Evolutionary conservation across 1,284 basidiomycete genomes (phyloP).

Genomic region (Ganoderma sinense): DNA sequence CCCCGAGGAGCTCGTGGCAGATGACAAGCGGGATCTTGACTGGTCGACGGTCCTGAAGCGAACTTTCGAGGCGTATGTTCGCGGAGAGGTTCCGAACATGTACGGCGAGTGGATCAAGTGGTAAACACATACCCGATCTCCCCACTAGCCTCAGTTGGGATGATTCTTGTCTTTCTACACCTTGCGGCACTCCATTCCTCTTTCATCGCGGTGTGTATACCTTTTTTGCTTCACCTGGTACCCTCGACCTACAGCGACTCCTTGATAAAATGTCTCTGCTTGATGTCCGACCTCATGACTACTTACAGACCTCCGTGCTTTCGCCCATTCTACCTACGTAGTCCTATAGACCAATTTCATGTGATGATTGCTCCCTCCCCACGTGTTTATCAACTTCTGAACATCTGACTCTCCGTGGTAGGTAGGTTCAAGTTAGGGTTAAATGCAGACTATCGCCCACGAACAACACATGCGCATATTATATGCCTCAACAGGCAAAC

Average conservation of each 20-base stretch:
- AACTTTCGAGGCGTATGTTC: constrained; percentile 89
- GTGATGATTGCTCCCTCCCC: constrained; percentile 17
- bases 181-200: constrained; percentile 12
- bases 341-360: constrained; percentile 24
- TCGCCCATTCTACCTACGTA: constrained; percentile 22
- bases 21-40: constrained; percentile 79
- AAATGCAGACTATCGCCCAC: neutral
- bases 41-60: constrained; percentile 93
- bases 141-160: neutral
- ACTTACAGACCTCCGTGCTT: constrained; percentile 22
- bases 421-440: neutral
- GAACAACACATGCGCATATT: neutral
- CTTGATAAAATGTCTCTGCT: neutral
- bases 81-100: constrained; percentile 90
- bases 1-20: constrained; percentile 48
- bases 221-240: constrained; percentile 11
- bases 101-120: constrained; percentile 88
- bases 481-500: neutral
- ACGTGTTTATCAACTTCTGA: neutral
- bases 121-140: constrained; percentile 45
- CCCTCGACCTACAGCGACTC: constrained; percentile 1
- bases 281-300: neutral
- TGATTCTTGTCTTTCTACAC: neutral
- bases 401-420: neutral
- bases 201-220: constrained; percentile 29